These are phyloP conservation scores for Nemania sp. DNA, from an alignment of 2,329 filamentous ascomycete species.

Conservation along the genomic window DNA sequence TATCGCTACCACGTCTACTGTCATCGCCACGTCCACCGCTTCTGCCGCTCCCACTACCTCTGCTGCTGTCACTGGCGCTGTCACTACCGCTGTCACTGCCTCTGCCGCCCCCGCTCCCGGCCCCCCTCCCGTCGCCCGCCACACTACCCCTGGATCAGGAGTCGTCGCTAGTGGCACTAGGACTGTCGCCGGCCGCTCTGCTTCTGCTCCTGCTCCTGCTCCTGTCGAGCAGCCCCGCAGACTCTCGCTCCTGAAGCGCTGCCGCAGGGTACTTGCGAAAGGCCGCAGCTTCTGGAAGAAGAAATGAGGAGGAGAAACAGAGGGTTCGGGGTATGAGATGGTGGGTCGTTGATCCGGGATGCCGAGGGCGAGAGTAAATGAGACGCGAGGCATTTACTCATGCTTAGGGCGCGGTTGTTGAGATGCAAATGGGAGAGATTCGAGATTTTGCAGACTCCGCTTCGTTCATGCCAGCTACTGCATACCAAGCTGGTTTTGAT, in stretches of 20 bases:
- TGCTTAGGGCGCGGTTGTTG: too few relatives aligned
- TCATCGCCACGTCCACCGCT: too few relatives aligned
- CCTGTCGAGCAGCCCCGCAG: not conserved
- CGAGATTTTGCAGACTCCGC: too few relatives aligned
- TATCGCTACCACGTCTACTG: too few relatives aligned
- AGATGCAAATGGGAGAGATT: too few relatives aligned
- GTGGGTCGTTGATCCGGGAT: not conserved
- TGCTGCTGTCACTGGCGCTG: not conserved
- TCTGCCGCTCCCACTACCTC: too few relatives aligned
- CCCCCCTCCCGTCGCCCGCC: not conserved
- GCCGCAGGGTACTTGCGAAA: constrained; percentile 10
- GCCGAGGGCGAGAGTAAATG: too few relatives aligned
- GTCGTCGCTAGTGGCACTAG: not conserved
- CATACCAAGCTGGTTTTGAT: too few relatives aligned
- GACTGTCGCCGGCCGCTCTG: not conserved
- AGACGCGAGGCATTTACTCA: too few relatives aligned
- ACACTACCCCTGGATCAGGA: too few relatives aligned
- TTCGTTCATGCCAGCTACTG: too few relatives aligned
- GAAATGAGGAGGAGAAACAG: not conserved
- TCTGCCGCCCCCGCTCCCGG: not conserved
- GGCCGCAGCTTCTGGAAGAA: constrained; percentile 24
- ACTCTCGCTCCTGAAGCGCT: constrained; percentile 13
- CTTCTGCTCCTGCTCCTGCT: not conserved
- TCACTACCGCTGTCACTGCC: not conserved
- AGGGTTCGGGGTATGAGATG: not conserved